Percentiles rank a stretch among this genome's conserved stretches.
phyloP scores from a whole-genome alignment of 225 moss, liverwort and hornwort species.

The Physcomitrium patens region DNA sequence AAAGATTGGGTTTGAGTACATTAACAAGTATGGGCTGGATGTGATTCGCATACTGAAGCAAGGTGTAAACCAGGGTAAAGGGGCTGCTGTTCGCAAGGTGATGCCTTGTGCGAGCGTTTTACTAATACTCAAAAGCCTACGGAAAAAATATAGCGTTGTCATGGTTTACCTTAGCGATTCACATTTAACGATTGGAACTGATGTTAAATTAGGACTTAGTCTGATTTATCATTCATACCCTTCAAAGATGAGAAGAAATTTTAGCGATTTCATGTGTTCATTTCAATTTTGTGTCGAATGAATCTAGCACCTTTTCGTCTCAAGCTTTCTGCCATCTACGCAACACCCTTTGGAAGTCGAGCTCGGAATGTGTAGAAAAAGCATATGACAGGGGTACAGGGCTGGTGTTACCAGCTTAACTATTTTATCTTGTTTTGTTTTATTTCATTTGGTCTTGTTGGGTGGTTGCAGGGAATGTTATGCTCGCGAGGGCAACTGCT shows the following conservation, averaged over 20 bases:
- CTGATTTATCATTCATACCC: background rate
- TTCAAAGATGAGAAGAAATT: background rate
- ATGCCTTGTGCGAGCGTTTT: slow-evolving; percentile 13
- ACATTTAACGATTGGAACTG: no score
- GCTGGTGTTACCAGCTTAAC: background rate
- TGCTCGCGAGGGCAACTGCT: slow-evolving; percentile 89
- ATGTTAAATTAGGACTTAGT: background rate
- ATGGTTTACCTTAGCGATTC: background rate
- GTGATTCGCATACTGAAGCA: slow-evolving; percentile 87
- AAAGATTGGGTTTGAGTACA: slow-evolving; percentile 88
- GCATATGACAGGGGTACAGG: background rate
- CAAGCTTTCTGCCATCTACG: background rate
- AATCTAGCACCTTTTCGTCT: background rate
- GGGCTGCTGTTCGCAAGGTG: slow-evolving; percentile 92
- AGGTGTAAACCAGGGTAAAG: slow-evolving; percentile 91
- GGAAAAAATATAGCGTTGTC: background rate
- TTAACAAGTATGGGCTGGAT: slow-evolving; percentile 84
- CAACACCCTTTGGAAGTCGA: background rate
- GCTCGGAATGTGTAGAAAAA: background rate
- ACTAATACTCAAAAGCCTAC: background rate
- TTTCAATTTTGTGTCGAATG: slow-evolving; percentile 2
- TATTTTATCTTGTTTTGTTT: background rate
- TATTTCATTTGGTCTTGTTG: slow-evolving; percentile 15
- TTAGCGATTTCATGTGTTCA: background rate
- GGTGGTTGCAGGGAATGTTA: slow-evolving; percentile 70